Conservation (phyloP, 306 rosid species). For the Nissolia schottii region DNA sequence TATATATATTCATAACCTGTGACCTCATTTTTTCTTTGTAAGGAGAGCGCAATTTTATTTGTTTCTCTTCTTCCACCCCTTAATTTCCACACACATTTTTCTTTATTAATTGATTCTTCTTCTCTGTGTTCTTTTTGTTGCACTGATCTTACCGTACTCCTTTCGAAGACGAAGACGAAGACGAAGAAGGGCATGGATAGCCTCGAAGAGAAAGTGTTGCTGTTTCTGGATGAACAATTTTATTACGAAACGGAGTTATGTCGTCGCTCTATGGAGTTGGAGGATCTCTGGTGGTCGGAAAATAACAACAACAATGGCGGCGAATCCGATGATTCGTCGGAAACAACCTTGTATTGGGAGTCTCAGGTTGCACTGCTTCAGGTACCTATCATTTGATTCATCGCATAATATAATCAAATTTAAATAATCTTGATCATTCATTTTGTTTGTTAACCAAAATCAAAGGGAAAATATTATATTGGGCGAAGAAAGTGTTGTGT, state of each 20-base stretch:
- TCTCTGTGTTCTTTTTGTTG: not conserved
- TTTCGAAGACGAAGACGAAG: no score
- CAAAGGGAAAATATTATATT: not conserved
- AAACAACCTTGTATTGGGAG: conserved; percentile 53
- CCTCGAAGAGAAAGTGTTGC: conserved; percentile 45
- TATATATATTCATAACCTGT: not conserved
- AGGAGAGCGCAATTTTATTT: conserved; percentile 19
- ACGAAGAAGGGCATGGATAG: conserved; percentile 36
- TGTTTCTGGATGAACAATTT: conserved; percentile 30
- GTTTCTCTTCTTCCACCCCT: conserved; percentile 36
- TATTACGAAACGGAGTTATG: not conserved
- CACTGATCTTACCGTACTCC: no score
- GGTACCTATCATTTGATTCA: conserved; percentile 35
- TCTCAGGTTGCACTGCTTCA: conserved; percentile 47
- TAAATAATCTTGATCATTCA: not conserved
- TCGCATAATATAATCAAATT: not conserved
- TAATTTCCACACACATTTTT: not conserved
- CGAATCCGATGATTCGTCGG: conserved; percentile 1
- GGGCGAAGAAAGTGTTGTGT: not conserved
- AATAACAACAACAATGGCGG: not conserved
- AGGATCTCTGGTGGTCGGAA: conserved; percentile 20
- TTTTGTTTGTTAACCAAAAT: not conserved
- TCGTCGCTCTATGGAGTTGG: conserved; percentile 7
- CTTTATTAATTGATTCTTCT: not conserved
- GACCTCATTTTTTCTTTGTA: conserved; percentile 4